Evolutionary conservation across 148 eudicot species (phyloP), one percentile per base, ranked within the genome.

Genomic region (Rhododendron ferrugineum): DNA sequence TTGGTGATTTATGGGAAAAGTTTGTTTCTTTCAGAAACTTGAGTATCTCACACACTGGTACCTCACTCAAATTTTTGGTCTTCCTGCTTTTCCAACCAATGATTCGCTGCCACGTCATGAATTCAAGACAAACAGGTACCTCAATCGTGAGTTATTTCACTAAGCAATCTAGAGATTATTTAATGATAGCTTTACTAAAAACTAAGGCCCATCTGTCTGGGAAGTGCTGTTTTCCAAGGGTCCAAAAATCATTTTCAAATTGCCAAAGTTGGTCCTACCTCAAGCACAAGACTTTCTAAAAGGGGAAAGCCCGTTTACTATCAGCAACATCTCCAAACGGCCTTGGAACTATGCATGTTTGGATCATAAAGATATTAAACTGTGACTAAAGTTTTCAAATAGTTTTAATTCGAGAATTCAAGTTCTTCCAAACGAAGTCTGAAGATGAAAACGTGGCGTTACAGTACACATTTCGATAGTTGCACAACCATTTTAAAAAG

Each of bases 151-250:
- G 22, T 54, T 80, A 80, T 80, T 80, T 79, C 26, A 26, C 14
- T 50, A 54, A 52, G 28, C 46, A 80, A 30, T 80, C 42, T 32
- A 46, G 37, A 5, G 83, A 56, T 56, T 80, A 70, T 70, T 70
- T 32, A 80, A 34, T 54, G 83, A 80, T 56, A 64, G 26, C 44
- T 54, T 52, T 80, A 32, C 83, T 56, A 32, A 54, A 60, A 34
- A 80, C 44, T 28, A 54, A 54, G 68, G 46, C 83, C 83, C 70
- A 58, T 58, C 30, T 81, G 72, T 81, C 49, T 20, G 70, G 82
- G 42, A 79, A 30, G 82, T 49, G 66, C 44, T 79, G 62, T 52
- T 79, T 70, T 30, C 75, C 75, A 32, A 14, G 75, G 75, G 75
- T 15, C 75, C 75, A 14, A 5, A 70, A 15, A 26, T 7, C 40